Percentiles rank a stretch among this genome's conserved stretches.
Evolutionary conservation across 495 filamentous ascomycete species (phyloP).

Genomic region (Baudoinia panamericana): DNA sequence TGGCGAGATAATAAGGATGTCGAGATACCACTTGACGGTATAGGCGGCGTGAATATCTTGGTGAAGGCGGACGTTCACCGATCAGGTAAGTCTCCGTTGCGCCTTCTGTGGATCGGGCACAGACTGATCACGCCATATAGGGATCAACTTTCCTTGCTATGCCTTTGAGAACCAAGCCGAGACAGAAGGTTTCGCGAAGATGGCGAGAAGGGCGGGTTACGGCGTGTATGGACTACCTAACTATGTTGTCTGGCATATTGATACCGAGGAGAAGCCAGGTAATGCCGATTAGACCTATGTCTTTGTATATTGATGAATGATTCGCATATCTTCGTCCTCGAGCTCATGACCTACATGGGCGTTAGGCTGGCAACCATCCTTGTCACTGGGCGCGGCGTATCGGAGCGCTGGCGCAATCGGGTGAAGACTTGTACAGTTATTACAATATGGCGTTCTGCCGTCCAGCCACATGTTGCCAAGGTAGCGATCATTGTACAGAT

Average conservation of each 20-base stretch:
- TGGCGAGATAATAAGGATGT: constrained; percentile 83
- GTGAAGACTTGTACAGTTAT: no score
- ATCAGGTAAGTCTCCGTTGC: constrained; percentile 48
- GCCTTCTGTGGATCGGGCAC: neutral
- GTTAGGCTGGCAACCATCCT: no score
- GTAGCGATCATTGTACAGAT: no score
- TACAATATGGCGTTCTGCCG: no score
- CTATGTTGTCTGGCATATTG: constrained; percentile 97
- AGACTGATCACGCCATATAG: constrained; percentile 32
- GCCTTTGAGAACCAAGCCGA: constrained; percentile 98
- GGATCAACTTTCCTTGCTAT: constrained; percentile 95
- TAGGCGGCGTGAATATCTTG: constrained; percentile 93
- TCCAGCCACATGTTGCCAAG: no score
- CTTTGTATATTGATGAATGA: no score
- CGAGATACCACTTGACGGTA: constrained; percentile 83
- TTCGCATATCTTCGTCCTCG: no score
- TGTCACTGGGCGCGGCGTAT: no score
- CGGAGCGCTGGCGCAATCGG: no score
- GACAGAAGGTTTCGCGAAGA: constrained; percentile 95
- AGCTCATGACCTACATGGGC: no score
- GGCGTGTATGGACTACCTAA: constrained; percentile 86
- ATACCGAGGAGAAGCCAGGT: constrained; percentile 93
- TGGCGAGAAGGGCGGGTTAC: constrained; percentile 96
- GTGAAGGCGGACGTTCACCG: constrained; percentile 96
- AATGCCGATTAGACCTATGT: constrained; percentile 36